Evolutionary conservation across 1,139 yeast species (phyloP).

Genomic region (Saccharomyces pastorianus): DNA sequence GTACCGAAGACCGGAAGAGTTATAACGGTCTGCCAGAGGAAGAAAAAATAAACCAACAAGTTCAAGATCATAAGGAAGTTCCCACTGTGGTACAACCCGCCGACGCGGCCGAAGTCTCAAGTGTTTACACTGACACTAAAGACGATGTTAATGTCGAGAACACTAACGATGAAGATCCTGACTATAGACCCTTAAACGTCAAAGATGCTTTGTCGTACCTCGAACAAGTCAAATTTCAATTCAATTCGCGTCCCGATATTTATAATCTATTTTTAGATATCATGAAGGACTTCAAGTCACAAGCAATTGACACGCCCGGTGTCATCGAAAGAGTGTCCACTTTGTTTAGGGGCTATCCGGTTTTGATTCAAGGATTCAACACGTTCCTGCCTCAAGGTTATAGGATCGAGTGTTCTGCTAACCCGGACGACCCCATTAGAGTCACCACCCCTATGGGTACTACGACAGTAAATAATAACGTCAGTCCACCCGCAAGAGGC

Average conservation of each 20-base stretch:
- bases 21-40: not conserved
- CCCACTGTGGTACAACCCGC: conserved; percentile 13
- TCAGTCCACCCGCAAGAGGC: not conserved
- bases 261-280: conserved; percentile 93
- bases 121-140: conserved; percentile 8
- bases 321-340: conserved; percentile 92
- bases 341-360: conserved; percentile 85
- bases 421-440: conserved; percentile 85
- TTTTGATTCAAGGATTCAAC: conserved; percentile 90
- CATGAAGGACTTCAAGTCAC: conserved; percentile 97
- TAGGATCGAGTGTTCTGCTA: conserved; percentile 82
- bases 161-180: conserved; percentile 10
- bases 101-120: conserved; percentile 11
- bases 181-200: conserved; percentile 84
- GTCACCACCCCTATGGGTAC: conserved; percentile 96
- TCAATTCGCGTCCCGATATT: conserved; percentile 87
- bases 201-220: conserved; percentile 92
- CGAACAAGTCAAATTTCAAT: conserved; percentile 92
- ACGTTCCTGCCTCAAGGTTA: conserved; percentile 96
- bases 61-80: not conserved
- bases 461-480: conserved; percentile 32
- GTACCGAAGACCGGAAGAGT: not conserved
- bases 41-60: not conserved
- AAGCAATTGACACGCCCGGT: conserved; percentile 94
- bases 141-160: not conserved